Conservation (phyloP, 2,329 filamentous ascomycete genomes). For the Phaeomoniella chlamydospora region DNA sequence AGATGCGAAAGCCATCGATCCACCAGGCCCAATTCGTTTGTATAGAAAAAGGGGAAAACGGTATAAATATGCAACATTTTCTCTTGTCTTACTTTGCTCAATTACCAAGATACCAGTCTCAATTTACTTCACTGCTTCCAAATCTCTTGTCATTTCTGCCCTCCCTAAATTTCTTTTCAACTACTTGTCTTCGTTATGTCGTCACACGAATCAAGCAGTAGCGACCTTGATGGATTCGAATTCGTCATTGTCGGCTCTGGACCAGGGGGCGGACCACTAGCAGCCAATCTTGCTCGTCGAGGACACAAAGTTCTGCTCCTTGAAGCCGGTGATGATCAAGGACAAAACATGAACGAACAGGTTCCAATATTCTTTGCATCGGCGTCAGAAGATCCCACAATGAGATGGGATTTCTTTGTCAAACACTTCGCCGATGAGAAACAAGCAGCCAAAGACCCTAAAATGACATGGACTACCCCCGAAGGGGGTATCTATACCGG, state of each 20-base stretch:
- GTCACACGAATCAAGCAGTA: no score
- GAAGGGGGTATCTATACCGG: constrained; percentile 39
- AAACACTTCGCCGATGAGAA: constrained; percentile 18
- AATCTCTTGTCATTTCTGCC: no score
- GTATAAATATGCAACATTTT: no score
- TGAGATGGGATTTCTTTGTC: constrained; percentile 21
- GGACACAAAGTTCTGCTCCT: constrained; percentile 21
- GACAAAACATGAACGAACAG: constrained; percentile 14
- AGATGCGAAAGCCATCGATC: no score
- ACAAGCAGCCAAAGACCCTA: constrained; percentile 16
- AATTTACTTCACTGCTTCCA: no score
- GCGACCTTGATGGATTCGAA: constrained; percentile 13
- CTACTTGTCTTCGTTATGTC: no score
- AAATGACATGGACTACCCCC: constrained; percentile 26
- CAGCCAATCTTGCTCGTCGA: constrained; percentile 18
- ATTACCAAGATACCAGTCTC: no score
- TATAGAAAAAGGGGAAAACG: no score
- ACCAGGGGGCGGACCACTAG: constrained; percentile 20
- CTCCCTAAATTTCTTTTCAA: no score
- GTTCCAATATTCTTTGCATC: constrained; percentile 15
- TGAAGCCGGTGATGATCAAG: constrained; percentile 22
- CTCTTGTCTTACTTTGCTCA: no score
- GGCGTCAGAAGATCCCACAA: constrained; percentile 15
- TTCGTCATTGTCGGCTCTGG: constrained; percentile 24
- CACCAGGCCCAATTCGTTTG: no score